Evolutionary conservation across 2,329 filamentous ascomycete species (phyloP), one percentile per base, ranked within the genome.

Genomic region (Annulohypoxylon truncatum): DNA sequence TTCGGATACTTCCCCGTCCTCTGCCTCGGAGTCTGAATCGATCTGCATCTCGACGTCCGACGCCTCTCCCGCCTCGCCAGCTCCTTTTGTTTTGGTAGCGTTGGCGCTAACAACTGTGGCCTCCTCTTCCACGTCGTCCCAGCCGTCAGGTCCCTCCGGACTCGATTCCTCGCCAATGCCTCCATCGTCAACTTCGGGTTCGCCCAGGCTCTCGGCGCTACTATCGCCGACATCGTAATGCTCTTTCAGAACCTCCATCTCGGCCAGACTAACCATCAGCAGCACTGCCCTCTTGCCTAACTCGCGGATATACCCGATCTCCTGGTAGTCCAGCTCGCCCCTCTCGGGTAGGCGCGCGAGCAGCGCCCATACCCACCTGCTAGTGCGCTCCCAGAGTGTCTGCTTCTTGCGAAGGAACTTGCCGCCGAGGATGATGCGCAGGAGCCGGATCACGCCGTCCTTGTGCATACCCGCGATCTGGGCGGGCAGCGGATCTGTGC

Each of bases 291-390:
- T 86, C 78, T 93, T 93, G 0, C 92, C 94, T 31, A 98, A 77
- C 62, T 96, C 92, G 53, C 95, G 85, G 26, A 97, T 82, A 73
- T 89, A 88, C 4, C 89, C 90, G 29, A 97, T 87, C 74, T 96
- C 91, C 44, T 89, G 86, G 68, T 92, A 91, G 66, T 88, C 87
- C 76, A 97, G 81, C 77, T 92, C 89, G 1, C 93, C 93, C 8
- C 88, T 81, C 33, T 92, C 91, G 0, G 92, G 90, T 63, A 95
- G 84, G 61, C 89, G 86, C 2, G 92, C 93, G 46, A 97, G 82
- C 61, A 97, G 79, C 0, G 91, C 89, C 94, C 94, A 97, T 3
- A 92, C 82, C 95, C 95, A 98, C 13, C 89, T 85, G 64, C 93
- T 94, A 3, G 92, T 89, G 50, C 89, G 86, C 72, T 87, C 85